Base-by-base conservation (phyloP, 805 yeast genomes). In the Suhomyces faveliae region DNA sequence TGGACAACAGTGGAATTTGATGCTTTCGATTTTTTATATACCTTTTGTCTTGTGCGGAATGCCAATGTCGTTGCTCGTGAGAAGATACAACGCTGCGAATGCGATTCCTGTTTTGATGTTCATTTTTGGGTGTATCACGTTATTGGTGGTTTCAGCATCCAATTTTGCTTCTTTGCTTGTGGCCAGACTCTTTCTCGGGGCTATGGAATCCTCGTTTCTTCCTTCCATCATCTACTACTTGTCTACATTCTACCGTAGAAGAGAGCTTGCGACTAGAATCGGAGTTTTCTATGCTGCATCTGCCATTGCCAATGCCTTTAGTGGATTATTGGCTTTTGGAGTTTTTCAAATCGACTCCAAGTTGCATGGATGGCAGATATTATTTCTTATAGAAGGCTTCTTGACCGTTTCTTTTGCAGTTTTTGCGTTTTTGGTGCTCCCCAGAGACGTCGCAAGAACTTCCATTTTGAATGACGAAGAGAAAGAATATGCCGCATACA, bases 321-420 rank as follows among this genome's bases (percentile, higher is more conserved):
- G 70, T 8, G 74, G 76, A 13, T 58, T 70, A 13, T 55, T 70
- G 35, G 58, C 73, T 12, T 62, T 52, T 42, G 68, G 66, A 2
- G 57, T 49, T 25, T 74, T 74, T 54, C 79, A 74, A 54, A 73
- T 74, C 47, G 55, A 67, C 40, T 56, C 66, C 20, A 51, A 54
- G 12, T 60, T 76, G 29, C 57, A 67, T 12, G 80, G 81, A 3
- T 77, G 81, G 81, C 75, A 75, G 51, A 71, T 71, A 42, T 59
- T 77, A 46, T 76, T 76, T 53, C 56, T 77, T 38, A 63, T 76
- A 42, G 80, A 76, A 58, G 80, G 80, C 11, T 60, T 62, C 13
- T 57, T 63, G 35, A 74, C 80, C 1, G 60, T 76, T 17, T 24
- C 62, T 6, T 51, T 68, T 13, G 64, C 78, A 6, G 54, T 61